Conservation (phyloP, 192 early-diverging fungal genomes). For the Gamsiella multidivaricata region DNA sequence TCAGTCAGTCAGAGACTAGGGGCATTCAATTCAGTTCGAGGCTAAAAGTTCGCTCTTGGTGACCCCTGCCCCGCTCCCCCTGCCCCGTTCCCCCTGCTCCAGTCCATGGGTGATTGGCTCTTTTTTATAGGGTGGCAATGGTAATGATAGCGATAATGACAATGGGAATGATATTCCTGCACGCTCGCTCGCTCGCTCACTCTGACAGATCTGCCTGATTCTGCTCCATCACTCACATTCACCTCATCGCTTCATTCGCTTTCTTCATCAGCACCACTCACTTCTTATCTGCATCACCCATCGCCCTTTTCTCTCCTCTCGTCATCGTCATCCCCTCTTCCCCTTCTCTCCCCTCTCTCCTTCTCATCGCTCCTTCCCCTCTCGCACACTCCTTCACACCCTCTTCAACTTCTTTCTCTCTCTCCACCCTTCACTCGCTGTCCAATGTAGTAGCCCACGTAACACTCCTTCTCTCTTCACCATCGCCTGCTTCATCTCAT, state of each 20-base stretch:
- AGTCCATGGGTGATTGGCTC: too few relatives aligned
- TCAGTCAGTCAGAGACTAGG: too few relatives aligned
- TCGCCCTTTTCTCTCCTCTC: background rate
- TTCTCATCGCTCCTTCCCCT: background rate
- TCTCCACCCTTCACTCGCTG: background rate
- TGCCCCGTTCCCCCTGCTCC: too few relatives aligned
- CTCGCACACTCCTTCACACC: background rate
- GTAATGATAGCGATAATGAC: too few relatives aligned
- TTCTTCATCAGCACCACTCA: background rate
- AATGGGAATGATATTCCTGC: too few relatives aligned
- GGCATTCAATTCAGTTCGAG: too few relatives aligned
- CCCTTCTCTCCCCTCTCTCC: background rate
- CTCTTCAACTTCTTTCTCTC: background rate
- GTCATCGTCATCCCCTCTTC: background rate
- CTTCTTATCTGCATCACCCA: background rate
- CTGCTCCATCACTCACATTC: background rate
- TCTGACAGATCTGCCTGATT: background rate
- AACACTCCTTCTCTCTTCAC: background rate
- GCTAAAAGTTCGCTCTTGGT: too few relatives aligned
- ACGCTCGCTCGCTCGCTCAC: too few relatives aligned
- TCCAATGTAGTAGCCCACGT: background rate
- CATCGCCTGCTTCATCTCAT: background rate
- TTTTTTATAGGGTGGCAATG: too few relatives aligned
- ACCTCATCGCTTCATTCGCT: background rate
- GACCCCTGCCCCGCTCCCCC: too few relatives aligned